These are phyloP conservation scores for Plantago elongata DNA, from an alignment of 257 asterid genomes.

Conservation along the genomic window DNA sequence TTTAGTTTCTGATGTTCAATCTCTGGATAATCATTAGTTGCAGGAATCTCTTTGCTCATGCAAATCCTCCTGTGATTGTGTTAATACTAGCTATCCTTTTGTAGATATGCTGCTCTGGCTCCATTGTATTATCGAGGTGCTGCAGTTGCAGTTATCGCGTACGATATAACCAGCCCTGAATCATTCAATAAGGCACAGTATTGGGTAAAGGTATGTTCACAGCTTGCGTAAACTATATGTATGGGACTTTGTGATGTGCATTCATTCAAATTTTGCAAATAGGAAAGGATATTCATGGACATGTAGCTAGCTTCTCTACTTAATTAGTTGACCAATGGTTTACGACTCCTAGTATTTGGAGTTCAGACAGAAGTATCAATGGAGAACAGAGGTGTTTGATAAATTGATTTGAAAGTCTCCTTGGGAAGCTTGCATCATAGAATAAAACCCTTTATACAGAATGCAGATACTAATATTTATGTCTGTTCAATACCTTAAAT, in stretches of 20 bases:
- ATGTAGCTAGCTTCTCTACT: no score
- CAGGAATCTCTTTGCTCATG: background rate
- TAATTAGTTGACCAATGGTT: background rate
- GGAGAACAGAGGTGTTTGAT: background rate
- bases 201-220: slow-evolving; percentile 72
- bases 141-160: slow-evolving; percentile 79
- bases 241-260: no score
- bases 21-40: background rate
- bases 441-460: no score
- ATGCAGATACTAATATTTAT: no score
- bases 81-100: slow-evolving; percentile 14
- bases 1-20: slow-evolving; percentile 7
- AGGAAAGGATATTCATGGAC: no score
- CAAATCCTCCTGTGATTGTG: slow-evolving; percentile 2
- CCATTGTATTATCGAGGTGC: slow-evolving; percentile 91
- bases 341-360: background rate
- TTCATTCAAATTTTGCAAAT: no score
- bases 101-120: slow-evolving; percentile 82
- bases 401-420: no score
- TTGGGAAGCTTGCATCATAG: no score
- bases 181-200: slow-evolving; percentile 78
- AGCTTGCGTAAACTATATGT: no score
- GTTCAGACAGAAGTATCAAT: slow-evolving; percentile 2
- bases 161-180: slow-evolving; percentile 93
- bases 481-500: no score